phyloP scores from a whole-genome alignment of 1,284 basidiomycete species.

The Cystobasidium pallidum region DNA sequence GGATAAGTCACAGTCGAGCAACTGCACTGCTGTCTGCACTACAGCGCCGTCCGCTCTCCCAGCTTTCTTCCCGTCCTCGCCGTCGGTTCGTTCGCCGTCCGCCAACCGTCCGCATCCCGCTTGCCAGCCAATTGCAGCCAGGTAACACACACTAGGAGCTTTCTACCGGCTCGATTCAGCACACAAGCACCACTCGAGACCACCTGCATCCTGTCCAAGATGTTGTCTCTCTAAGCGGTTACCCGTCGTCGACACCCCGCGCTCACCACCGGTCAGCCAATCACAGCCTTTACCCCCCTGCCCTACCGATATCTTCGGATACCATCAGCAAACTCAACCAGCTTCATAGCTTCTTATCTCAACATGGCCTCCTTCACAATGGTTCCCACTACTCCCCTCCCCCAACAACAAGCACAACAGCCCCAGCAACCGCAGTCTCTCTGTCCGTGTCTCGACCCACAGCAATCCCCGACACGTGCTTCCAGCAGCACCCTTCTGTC shows the following conservation, averaged over 20 bases:
- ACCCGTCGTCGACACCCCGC: not conserved
- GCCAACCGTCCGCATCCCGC: too few relatives aligned
- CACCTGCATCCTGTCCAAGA: slow-evolving; percentile 2
- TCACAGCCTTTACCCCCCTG: not conserved
- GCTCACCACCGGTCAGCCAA: slow-evolving; percentile 3
- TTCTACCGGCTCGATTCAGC: slow-evolving; percentile 13
- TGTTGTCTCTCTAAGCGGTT: slow-evolving; percentile 16
- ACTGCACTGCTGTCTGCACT: too few relatives aligned
- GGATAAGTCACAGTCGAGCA: too few relatives aligned
- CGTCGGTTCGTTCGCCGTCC: not conserved
- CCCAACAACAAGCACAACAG: slow-evolving; percentile 9
- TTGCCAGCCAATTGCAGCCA: too few relatives aligned
- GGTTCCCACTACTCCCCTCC: slow-evolving; percentile 13
- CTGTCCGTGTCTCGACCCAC: not conserved
- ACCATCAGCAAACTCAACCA: slow-evolving; percentile 7
- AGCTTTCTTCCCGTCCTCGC: not conserved
- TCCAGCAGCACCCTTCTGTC: slow-evolving; percentile 12
- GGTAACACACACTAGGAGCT: not conserved
- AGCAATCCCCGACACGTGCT: not conserved
- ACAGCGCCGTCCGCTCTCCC: not conserved
- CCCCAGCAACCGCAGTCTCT: slow-evolving; percentile 1
- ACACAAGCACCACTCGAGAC: not conserved
- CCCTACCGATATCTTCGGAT: not conserved
- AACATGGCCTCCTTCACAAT: slow-evolving; percentile 24
- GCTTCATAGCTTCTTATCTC: slow-evolving; percentile 17